Base-by-base conservation (phyloP, 2,329 filamentous ascomycete species). In the Colletotrichum gloeosporioides region DNA sequence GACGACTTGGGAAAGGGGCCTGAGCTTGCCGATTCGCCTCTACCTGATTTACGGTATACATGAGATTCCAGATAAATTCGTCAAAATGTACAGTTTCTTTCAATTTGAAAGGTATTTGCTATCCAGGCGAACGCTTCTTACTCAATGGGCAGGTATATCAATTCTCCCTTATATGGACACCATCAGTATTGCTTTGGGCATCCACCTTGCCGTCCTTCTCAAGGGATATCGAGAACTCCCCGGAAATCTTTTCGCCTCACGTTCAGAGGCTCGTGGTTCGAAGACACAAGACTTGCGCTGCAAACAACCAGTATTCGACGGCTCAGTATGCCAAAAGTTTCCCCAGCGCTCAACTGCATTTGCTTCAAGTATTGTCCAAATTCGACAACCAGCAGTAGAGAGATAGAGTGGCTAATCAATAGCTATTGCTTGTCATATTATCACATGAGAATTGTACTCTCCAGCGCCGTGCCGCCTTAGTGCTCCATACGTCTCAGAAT, bases 1-100 rank as follows among this genome's bases (percentile, higher is more conserved):
- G 1, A 18, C 15, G 15, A 15, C 29, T 76, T 79, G 10, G 80
- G 79, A 15, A 79, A 79, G 6, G 82, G 83, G 67, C 82, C 79
- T 18, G 16, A 18, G n/a, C 44, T 53, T 53, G 2, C 16, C n/a
- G n/a, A 8, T 53, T 53, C 12, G 10, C 44, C 13, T 10, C n/a
- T 53, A 10, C n/a, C 6, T 6, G 6, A 53, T 1, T 53, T 3
- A 53, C n/a, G 6, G 0, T 3, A 7, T 3, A 13, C 2, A 13
- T 53, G 4, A 53, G 1, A 8, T 22, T 22, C 22, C 2, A 53
- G n/a, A 1, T 25, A 0, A 22, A 25, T 3, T 0, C 44, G n/a
- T 0, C 1, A 3, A 25, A 7, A 7, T 13, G 0, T 13, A 1
- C 0, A 53, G 44, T 12, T 25, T 53, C 2, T 22, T 4, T 12